Evolutionary conservation across 768 basidiomycete species (phyloP).

Genomic region (Tephrocybe rancida): DNA sequence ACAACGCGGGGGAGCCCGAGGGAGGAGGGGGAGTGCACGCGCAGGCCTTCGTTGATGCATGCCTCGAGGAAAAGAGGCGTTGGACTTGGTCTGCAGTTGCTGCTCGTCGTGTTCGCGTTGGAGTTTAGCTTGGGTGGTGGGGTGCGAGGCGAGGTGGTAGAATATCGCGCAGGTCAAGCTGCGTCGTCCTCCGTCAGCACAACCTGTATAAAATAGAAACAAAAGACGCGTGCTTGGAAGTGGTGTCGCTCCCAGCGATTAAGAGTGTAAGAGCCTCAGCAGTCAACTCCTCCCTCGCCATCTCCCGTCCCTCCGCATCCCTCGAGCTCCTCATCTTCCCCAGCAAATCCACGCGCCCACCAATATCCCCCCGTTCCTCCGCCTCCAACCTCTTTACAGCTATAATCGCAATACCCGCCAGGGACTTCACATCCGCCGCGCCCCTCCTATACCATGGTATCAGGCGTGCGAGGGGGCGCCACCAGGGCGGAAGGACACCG

Average conservation of each 20-base stretch:
- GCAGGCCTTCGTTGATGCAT: conserved; percentile 84
- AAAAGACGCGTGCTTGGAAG: conserved; percentile 70
- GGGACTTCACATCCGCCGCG: conserved; percentile 61
- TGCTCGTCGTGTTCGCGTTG: conserved; percentile 77
- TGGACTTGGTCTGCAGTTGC: conserved; percentile 72
- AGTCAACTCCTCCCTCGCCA: conserved; percentile 83
- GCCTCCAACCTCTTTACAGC: conserved; percentile 80
- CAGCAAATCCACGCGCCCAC: conserved; percentile 68
- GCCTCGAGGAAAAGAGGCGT: conserved; percentile 80
- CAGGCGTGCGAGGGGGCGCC: conserved; percentile 64
- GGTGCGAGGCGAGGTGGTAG: conserved; percentile 45
- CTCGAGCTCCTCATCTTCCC: conserved; percentile 78
- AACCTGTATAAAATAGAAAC: background rate
- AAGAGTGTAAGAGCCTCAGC: conserved; percentile 87
- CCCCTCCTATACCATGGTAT: conserved; percentile 80
- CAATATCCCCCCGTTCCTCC: conserved; percentile 37
- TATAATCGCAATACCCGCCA: conserved; percentile 80
- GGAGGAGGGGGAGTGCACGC: conserved; percentile 82
- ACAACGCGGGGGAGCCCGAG: conserved; percentile 83
- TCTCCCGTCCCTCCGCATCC: conserved; percentile 78
- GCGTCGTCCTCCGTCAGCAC: no score
- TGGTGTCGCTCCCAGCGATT: conserved; percentile 91
- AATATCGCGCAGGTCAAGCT: no score
- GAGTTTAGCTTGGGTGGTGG: conserved; percentile 64
- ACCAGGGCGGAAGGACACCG: conserved; percentile 73